Percentiles rank a stretch among this genome's conserved stretches.
phyloP scores from a whole-genome alignment of 495 filamentous ascomycete species.

The Thermochaetoides thermophila region DNA sequence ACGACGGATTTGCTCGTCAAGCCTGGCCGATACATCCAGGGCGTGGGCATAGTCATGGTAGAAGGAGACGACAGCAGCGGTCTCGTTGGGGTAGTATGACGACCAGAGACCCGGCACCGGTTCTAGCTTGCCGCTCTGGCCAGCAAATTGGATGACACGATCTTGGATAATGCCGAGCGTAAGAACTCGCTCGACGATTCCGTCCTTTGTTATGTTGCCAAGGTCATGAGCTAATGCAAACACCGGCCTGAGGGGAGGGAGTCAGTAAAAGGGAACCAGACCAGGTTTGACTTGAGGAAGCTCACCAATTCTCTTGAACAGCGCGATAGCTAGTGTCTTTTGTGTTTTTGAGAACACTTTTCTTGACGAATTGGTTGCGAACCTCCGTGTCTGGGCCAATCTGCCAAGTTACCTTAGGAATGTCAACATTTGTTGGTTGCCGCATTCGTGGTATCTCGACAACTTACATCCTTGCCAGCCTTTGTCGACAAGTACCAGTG shows the following conservation, averaged over 20 bases:
- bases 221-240: slow-evolving; percentile 81
- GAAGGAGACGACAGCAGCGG: slow-evolving; percentile 47
- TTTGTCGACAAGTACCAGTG: slow-evolving; percentile 55
- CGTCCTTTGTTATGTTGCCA: slow-evolving; percentile 20
- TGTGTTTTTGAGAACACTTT: slow-evolving; percentile 46
- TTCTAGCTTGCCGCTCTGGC: slow-evolving; percentile 47
- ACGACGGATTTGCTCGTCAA: slow-evolving; percentile 50
- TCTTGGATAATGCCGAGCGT: slow-evolving; percentile 64
- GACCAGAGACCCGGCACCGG: slow-evolving; percentile 68
- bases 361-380: slow-evolving; percentile 48
- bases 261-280: too few species aligned
- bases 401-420: slow-evolving; percentile 39
- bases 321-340: slow-evolving; percentile 52
- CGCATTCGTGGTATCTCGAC: too few species aligned
- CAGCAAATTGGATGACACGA: slow-evolving; percentile 63
- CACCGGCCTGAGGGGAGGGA: slow-evolving; percentile 49
- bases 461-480: slow-evolving; percentile 21
- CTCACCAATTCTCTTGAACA: slow-evolving; percentile 52
- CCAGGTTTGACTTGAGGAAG: not conserved
- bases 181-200: slow-evolving; percentile 42
- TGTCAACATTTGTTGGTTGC: too few species aligned
- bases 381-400: slow-evolving; percentile 51
- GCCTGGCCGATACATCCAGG: slow-evolving; percentile 36
- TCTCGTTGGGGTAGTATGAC: slow-evolving; percentile 46
- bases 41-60: slow-evolving; percentile 54